Percentiles rank a stretch among this genome's conserved stretches.
These are phyloP conservation scores for Leccinum sublutescens DNA, from an alignment of 768 basidiomycete genomes.

Conservation along the genomic window DNA sequence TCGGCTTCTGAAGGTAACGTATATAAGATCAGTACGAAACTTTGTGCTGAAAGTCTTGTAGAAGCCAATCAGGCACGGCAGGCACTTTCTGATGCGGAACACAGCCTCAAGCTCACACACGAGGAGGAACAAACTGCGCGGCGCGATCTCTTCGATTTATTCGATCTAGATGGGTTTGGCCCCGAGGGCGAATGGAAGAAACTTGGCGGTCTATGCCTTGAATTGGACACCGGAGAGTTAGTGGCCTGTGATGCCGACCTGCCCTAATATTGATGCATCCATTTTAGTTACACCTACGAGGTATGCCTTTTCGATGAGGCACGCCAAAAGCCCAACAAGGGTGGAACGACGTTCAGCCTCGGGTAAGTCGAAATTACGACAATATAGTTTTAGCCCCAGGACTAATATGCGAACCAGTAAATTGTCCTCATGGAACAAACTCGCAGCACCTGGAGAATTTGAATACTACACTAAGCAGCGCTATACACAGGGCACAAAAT, in stretches of 20 bases:
- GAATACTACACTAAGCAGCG: conserved; percentile 80
- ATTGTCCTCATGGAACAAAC: conserved; percentile 77
- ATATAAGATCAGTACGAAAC: background rate
- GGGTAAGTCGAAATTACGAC: conserved; percentile 58
- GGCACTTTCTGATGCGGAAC: conserved; percentile 61
- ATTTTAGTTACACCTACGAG: conserved; percentile 84
- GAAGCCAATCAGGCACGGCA: conserved; percentile 65
- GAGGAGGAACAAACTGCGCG: conserved; percentile 54
- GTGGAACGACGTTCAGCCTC: conserved; percentile 71
- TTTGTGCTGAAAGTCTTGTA: conserved; percentile 13
- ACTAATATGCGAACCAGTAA: conserved; percentile 41
- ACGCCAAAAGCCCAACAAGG: conserved; percentile 83
- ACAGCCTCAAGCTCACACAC: conserved; percentile 49
- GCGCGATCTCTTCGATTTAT: conserved; percentile 63
- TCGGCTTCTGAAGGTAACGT: conserved; percentile 39
- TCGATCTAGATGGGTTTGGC: conserved; percentile 66
- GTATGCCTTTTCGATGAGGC: conserved; percentile 89
- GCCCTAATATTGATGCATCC: conserved; percentile 6
- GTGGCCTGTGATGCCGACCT: conserved; percentile 35
- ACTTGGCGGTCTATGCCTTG: conserved; percentile 76
- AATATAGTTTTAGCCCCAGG: background rate
- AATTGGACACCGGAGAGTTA: conserved; percentile 86
- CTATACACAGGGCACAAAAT: conserved; percentile 82
- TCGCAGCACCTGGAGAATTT: conserved; percentile 55
- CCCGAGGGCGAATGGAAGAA: conserved; percentile 94